Percentiles rank a stretch among this genome's conserved stretches.
These are phyloP conservation scores for Tetrahymena thermophila DNA, from an alignment of 73 alveolate genomes.

Conservation along the genomic window DNA sequence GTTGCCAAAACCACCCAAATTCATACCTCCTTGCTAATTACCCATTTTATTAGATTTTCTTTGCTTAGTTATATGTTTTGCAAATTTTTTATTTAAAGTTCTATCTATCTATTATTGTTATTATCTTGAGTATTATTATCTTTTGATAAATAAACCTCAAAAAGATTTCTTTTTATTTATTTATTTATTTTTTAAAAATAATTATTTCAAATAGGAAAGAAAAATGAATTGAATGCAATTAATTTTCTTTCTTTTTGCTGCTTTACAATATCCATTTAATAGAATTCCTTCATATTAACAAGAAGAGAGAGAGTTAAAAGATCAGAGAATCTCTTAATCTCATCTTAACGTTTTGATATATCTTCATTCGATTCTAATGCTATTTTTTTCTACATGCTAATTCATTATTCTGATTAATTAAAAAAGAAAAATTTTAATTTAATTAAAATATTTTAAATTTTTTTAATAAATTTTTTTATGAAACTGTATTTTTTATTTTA, in stretches of 20 bases:
- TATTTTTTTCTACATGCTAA: neutral
- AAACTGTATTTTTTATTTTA: too few relatives aligned
- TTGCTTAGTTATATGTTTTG: neutral
- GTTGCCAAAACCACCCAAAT: neutral
- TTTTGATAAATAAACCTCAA: neutral
- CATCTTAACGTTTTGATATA: neutral
- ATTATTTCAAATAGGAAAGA: neutral
- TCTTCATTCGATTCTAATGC: neutral
- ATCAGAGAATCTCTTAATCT: neutral
- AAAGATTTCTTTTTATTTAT: neutral
- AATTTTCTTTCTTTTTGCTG: neutral
- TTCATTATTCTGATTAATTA: too few relatives aligned
- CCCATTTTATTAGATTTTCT: neutral
- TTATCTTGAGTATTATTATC: neutral
- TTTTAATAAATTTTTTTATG: too few relatives aligned
- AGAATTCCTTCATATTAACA: neutral
- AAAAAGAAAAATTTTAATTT: too few relatives aligned
- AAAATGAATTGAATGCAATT: neutral
- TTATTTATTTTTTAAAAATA: neutral
- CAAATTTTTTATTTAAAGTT: neutral
- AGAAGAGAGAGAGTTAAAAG: neutral
- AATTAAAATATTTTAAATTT: too few relatives aligned
- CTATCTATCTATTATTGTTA: neutral
- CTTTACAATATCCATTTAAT: neutral
- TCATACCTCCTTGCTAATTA: neutral